These are phyloP conservation scores for Phycomyces blakesleeanus DNA, from an alignment of 192 early-diverging fungal genomes.

Conservation along the genomic window DNA sequence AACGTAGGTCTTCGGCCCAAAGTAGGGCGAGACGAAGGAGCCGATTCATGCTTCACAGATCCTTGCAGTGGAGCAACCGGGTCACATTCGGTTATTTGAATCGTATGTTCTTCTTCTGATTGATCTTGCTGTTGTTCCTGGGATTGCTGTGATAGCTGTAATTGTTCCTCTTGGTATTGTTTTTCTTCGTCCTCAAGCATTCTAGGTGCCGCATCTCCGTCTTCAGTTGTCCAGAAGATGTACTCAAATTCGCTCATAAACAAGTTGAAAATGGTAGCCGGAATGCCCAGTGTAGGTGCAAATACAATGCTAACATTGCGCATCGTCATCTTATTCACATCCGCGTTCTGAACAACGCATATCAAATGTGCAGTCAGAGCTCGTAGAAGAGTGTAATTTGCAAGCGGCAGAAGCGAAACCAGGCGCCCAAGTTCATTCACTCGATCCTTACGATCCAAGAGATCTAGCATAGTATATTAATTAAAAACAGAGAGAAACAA, in stretches of 20 bases:
- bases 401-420: constrained; percentile 70
- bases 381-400: constrained; percentile 88
- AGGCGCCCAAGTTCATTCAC: constrained; percentile 79
- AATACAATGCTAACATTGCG: constrained; percentile 96
- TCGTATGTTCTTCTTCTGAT: constrained; percentile 19
- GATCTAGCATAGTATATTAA: constrained; percentile 43
- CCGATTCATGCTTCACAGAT: not conserved
- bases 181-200: constrained; percentile 14
- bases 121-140: constrained; percentile 41
- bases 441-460: constrained; percentile 75
- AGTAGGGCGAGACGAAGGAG: not conserved
- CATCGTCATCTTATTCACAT: constrained; percentile 91
- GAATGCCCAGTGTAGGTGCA: constrained; percentile 90
- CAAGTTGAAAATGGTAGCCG: constrained; percentile 88
- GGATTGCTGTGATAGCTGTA: constrained; percentile 11
- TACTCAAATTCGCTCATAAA: constrained; percentile 89
- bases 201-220: constrained; percentile 51
- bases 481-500: no score
- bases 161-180: not conserved
- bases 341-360: constrained; percentile 77
- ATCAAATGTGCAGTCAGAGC: constrained; percentile 88
- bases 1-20: constrained; percentile 19
- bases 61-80: not conserved
- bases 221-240: constrained; percentile 73
- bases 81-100: no score